Evolutionary conservation across 495 filamentous ascomycete genomes (phyloP).

Genomic region (Neurospora cerealis): DNA sequence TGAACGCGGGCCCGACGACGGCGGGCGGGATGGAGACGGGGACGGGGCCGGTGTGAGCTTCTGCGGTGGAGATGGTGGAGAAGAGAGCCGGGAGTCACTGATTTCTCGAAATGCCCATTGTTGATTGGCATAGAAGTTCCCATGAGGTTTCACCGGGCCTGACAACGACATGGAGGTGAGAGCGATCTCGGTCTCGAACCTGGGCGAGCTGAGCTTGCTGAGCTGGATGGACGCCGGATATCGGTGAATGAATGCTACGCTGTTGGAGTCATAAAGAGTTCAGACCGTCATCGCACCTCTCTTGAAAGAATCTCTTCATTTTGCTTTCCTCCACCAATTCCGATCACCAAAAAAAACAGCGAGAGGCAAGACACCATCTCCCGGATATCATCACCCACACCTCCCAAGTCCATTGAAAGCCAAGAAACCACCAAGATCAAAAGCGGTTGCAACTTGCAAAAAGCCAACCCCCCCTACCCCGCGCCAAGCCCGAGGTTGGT

Average conservation of each 20-base stretch:
- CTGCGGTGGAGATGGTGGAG: background rate
- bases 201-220: background rate
- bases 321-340: background rate
- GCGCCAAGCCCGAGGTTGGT: background rate
- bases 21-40: background rate
- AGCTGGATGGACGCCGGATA: background rate
- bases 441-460: no score
- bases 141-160: background rate
- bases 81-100: background rate
- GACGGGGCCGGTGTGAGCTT: background rate
- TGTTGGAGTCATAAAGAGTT: background rate
- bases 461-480: no score
- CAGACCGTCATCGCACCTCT: background rate
- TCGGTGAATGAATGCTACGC: background rate
- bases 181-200: background rate
- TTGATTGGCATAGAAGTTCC: background rate
- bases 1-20: background rate
- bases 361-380: background rate
- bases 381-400: background rate
- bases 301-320: background rate
- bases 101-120: background rate
- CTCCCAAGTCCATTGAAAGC: background rate
- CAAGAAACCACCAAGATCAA: background rate
- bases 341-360: background rate
- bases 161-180: background rate